Percentiles rank a stretch among this genome's conserved stretches.
Evolutionary conservation across 345 rosid genomes (phyloP).

Genomic region (Euclidium syriacum): DNA sequence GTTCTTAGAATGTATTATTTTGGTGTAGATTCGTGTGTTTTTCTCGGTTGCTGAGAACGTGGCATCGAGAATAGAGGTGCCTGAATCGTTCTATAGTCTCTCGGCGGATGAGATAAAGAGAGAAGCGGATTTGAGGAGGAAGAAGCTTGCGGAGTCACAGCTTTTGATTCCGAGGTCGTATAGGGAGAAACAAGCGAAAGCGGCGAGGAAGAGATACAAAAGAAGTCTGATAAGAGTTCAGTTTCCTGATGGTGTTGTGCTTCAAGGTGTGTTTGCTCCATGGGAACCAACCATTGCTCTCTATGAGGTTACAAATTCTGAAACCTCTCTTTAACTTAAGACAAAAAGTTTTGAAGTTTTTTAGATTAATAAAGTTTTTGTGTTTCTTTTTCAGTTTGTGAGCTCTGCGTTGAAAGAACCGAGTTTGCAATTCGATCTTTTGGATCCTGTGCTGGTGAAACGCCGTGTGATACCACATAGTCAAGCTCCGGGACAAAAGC

Average conservation of each 20-base stretch:
- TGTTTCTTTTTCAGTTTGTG: constrained; percentile 52
- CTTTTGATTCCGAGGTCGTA: constrained; percentile 81
- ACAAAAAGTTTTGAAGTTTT: not conserved
- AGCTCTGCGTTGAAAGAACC: constrained; percentile 80
- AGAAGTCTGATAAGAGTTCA: constrained; percentile 71
- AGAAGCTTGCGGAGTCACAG: constrained; percentile 80
- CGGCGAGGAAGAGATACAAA: constrained; percentile 56
- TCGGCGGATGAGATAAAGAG: constrained; percentile 65
- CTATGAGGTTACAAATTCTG: constrained; percentile 55
- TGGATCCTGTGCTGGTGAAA: constrained; percentile 60
- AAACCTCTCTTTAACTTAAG: not conserved
- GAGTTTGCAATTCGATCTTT: constrained; percentile 68
- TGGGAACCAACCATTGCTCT: constrained; percentile 79
- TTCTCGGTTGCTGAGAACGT: constrained; percentile 76
- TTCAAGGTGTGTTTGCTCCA: constrained; percentile 87
- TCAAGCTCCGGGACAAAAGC: constrained; percentile 45
- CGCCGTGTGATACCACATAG: constrained; percentile 64
- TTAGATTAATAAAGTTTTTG: not conserved
- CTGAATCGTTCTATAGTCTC: constrained; percentile 87
- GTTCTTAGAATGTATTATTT: not conserved
- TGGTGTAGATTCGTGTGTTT: constrained; percentile 60
- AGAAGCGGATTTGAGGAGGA: constrained; percentile 82
- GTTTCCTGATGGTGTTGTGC: constrained; percentile 90
- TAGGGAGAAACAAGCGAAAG: constrained; percentile 87
- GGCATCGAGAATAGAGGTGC: constrained; percentile 84